Conservation (phyloP, 495 filamentous ascomycete species). For the Penicillium bialowiezense region DNA sequence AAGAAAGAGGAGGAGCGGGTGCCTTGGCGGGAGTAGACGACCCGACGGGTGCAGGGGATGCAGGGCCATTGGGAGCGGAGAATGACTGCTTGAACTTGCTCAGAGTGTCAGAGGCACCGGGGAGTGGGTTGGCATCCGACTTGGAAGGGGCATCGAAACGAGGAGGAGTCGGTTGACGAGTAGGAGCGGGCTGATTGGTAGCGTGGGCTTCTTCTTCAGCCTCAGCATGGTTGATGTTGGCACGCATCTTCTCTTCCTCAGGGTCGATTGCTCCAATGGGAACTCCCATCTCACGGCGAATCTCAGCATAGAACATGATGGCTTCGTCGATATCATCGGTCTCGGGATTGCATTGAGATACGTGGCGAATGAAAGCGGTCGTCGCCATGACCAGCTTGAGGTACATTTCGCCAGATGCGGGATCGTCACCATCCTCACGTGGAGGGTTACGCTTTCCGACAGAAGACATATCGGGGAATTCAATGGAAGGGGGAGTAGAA, state of each 20-base stretch:
- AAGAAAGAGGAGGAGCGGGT: not conserved
- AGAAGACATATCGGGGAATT: slow-evolving; percentile 1
- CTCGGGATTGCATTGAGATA: slow-evolving; percentile 27
- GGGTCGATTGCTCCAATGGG: slow-evolving; percentile 20
- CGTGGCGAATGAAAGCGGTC: slow-evolving; percentile 28
- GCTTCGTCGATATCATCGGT: slow-evolving; percentile 30
- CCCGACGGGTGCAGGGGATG: not conserved
- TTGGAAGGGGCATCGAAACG: not conserved
- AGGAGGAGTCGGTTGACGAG: not conserved
- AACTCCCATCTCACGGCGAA: slow-evolving; percentile 32
- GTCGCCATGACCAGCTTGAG: slow-evolving; percentile 32
- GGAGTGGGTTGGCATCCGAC: not conserved
- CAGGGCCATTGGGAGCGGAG: slow-evolving; percentile 22
- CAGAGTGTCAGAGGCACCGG: slow-evolving; percentile 29
- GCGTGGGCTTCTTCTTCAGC: not conserved
- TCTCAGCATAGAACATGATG: slow-evolving; percentile 33
- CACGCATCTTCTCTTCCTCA: not conserved
- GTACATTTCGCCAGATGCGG: slow-evolving; percentile 5
- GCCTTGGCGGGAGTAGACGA: not conserved
- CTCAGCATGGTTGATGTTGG: not conserved
- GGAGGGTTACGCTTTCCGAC: slow-evolving; percentile 14
- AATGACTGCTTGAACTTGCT: slow-evolving; percentile 45
- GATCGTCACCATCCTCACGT: no score
- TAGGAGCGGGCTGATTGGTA: not conserved
- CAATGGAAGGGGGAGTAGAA: not conserved